Evolutionary conservation across 352 stramenopile species (phyloP), one percentile per base, ranked within the genome.

Genomic region (Phytophthora idaei): DNA sequence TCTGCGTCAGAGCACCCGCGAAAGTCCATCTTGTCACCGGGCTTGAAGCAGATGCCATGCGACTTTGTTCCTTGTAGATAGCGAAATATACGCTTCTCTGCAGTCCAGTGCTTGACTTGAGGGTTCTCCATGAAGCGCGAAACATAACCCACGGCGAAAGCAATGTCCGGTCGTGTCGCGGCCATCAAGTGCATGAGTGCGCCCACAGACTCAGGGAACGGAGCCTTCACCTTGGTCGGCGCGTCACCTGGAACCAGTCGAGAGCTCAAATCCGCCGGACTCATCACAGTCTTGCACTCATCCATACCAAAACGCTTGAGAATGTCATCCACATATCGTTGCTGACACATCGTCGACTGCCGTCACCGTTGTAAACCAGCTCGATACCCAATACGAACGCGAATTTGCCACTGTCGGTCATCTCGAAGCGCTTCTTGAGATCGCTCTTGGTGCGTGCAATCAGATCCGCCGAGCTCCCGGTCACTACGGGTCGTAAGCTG

Each of bases 141-240:
- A 0, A 72, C 52, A 34, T 71, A 71, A 0, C 53, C 48, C 1
- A 64, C 62, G 1, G 48, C 62, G 9, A 51, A 66, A 8, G 49
- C 56, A 28, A 71, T 66, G 15, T 66, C 50, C 41, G 64, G 64
- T 5, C 45, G 64, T 39, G 63, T 61, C 11, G 56, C 42, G 7
- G 64, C 64, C 52, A 72, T 68, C 52, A 67, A 44, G 34, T 71
- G 50, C 56, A 67, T 71, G 2, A 61, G 64, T 0, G 65, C 65
- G 15, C 48, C 57, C 5, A 67, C 61, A 36, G 39, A 31, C 14
- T 73, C 48, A 2, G 41, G 37, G 44, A 64, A 68, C 10, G 44
- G 47, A 8, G 52, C 58, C n/a, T 45, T 56, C 1, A 46, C 28
- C 15, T 55, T 55, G 48, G 28, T 41, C 9, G 29, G 1, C 1